phyloP scores from a whole-genome alignment of 768 basidiomycete genomes.

The Kwoniella pini region DNA sequence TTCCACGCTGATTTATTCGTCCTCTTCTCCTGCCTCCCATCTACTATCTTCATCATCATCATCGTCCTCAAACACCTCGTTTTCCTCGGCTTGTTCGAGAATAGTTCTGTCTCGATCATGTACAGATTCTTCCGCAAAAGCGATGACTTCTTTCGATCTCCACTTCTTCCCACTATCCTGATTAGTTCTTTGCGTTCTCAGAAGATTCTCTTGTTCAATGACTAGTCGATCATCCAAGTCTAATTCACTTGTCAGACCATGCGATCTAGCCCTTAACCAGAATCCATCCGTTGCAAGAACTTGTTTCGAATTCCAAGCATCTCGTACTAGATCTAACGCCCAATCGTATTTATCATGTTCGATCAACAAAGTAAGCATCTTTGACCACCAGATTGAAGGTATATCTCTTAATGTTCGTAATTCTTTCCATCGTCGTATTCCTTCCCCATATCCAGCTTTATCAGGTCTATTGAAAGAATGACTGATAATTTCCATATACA shows the following conservation, averaged over 20 bases:
- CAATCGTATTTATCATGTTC: slow-evolving; percentile 10
- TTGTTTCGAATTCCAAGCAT: slow-evolving; percentile 3
- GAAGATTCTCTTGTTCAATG: background rate
- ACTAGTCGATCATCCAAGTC: slow-evolving; percentile 1
- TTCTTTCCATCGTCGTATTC: slow-evolving; percentile 10
- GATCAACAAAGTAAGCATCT: slow-evolving; percentile 10
- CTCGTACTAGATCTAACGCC: slow-evolving; percentile 14
- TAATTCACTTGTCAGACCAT: slow-evolving; percentile 2
- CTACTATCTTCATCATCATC: background rate
- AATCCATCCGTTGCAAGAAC: slow-evolving; percentile 5
- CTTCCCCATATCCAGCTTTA: slow-evolving; percentile 12
- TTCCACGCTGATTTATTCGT: background rate
- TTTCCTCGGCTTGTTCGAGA: background rate
- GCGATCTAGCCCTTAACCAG: slow-evolving; percentile 11
- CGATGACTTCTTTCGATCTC: background rate
- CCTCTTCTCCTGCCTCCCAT: background rate
- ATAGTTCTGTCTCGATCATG: slow-evolving; percentile 4
- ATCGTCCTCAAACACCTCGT: slow-evolving; percentile 1
- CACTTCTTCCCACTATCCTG: background rate
- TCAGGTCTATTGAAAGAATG: background rate
- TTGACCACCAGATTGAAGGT: background rate
- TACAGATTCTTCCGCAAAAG: background rate
- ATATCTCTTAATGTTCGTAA: background rate
- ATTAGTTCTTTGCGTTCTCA: background rate
- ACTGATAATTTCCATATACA: slow-evolving; percentile 13